Base-by-base conservation (phyloP, 2,329 filamentous ascomycete genomes). In the Didymella exigua region DNA sequence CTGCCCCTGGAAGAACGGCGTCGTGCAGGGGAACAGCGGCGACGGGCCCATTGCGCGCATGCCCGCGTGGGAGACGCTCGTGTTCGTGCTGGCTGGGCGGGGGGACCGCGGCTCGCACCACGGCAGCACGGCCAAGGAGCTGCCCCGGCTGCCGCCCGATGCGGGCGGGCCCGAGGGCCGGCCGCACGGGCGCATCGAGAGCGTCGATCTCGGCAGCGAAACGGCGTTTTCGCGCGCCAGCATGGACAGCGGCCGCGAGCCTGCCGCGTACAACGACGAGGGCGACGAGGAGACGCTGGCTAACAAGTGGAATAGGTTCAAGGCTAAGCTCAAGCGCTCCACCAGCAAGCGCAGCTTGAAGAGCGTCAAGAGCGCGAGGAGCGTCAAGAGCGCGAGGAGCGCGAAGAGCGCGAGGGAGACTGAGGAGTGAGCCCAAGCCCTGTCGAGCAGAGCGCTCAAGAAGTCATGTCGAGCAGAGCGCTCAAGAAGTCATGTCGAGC, bases 1-100 rank as follows among this genome's bases (percentile, higher is more conserved):
- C 55, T 77, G 75, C 38, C 75, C 75, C 0, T 77, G 75, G 75
- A 75, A 74, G 49, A 77, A 76, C 49, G 60, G 65, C 0, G 60
- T 54, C 4, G 61, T 72, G 0, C 74, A 77, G 37, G 62, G 52
- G 4, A 75, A 75, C 54, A 58, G 68, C 0, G 46, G 45, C 9
- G 70, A 73, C 36, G 62, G 70, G 0, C 66, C 66, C 1, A 69
- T 74, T 7, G 65, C 67, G 19, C 60, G 68, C 40, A 71, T 73
- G 68, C 54, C 71, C 2, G 72, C 65, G 2, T 75, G 72, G 72
- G 60, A 74, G 50, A 75, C 71, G 5, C 59, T 74, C 1, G 59
- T 74, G 24, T 75, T 69, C 43, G 68, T 75, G 59, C 49, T 75
- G 1, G 48, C 70, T 8, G 49, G 49, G 1, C 41, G 30, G 16